Evolutionary conservation across 495 filamentous ascomycete species (phyloP).

Genomic region (Endocarpon pusillum): DNA sequence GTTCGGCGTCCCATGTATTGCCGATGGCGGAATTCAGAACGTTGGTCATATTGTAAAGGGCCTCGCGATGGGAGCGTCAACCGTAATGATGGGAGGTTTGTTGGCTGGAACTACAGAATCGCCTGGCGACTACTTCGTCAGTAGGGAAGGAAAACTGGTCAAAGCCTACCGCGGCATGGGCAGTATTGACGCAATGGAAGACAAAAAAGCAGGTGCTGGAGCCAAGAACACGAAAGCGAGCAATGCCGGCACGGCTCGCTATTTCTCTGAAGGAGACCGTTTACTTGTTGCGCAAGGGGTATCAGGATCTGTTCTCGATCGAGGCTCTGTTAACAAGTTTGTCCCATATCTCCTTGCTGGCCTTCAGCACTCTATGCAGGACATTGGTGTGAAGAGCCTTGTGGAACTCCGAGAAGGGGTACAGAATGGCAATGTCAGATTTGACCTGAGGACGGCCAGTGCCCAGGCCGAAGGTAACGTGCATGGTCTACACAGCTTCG

Average conservation of each 20-base stretch:
- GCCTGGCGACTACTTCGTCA: slow-evolving; percentile 90
- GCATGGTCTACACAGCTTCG: slow-evolving; percentile 90
- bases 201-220: slow-evolving; percentile 67
- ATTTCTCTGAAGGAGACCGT: slow-evolving; percentile 92
- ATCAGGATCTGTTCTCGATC: slow-evolving; percentile 54
- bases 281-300: slow-evolving; percentile 96
- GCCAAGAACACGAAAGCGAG: slow-evolving; percentile 60
- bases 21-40: slow-evolving; percentile 95
- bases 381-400: slow-evolving; percentile 73
- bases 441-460: slow-evolving; percentile 85
- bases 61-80: slow-evolving; percentile 80
- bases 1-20: slow-evolving; percentile 96
- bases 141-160: slow-evolving; percentile 86
- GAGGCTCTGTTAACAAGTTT: slow-evolving; percentile 79
- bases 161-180: slow-evolving; percentile 99
- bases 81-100: slow-evolving; percentile 98
- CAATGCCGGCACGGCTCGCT: slow-evolving; percentile 92
- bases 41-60: slow-evolving; percentile 98
- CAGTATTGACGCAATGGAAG: slow-evolving; percentile 97
- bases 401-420: slow-evolving; percentile 60
- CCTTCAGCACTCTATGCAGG: slow-evolving; percentile 92
- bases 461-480: slow-evolving; percentile 92
- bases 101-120: slow-evolving; percentile 95
- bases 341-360: slow-evolving; percentile 88
- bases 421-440: slow-evolving; percentile 59